A percentile compares a stretch with the other conserved stretches of the same genome.
These are phyloP conservation scores for fission yeast (Schizosaccharomyces pombe) DNA, from an alignment of 805 yeast species.

Conservation along the genomic window DNA sequence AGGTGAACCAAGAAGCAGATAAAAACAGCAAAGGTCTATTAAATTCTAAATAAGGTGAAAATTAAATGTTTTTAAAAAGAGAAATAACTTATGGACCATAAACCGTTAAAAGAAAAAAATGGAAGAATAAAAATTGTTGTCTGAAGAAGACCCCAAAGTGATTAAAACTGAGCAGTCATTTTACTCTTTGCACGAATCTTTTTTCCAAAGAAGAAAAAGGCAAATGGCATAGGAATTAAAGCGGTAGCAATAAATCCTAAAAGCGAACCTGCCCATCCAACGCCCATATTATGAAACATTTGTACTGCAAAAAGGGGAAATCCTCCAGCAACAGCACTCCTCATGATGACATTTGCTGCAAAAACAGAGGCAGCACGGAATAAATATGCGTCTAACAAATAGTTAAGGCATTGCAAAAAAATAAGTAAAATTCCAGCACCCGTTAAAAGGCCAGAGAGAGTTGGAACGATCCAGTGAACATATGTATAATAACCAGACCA, in stretches of 20 bases:
- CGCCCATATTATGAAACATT: conserved; percentile 43
- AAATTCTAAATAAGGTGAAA: too few relatives aligned
- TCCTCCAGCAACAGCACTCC: conserved; percentile 40
- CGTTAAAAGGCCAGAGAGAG: conserved; percentile 29
- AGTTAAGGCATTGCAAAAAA: conserved; percentile 45
- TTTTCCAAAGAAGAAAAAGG: conserved; percentile 19
- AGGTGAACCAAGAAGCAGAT: too few relatives aligned
- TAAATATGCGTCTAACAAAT: conserved; percentile 47
- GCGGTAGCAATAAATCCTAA: conserved; percentile 34
- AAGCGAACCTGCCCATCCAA: conserved; percentile 53
- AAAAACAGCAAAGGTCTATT: too few relatives aligned
- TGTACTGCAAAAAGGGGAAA: conserved; percentile 45
- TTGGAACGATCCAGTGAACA: conserved; percentile 42
- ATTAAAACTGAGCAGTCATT: background rate
- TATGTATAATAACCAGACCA: conserved; percentile 50
- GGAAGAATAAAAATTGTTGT: background rate
- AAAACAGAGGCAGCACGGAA: conserved; percentile 52
- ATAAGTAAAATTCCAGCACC: conserved; percentile 48
- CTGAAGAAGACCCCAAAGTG: background rate
- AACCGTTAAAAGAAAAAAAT: background rate
- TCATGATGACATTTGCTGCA: conserved; percentile 43
- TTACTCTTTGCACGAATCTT: background rate
- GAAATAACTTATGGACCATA: too few relatives aligned
- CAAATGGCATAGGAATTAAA: conserved; percentile 40
- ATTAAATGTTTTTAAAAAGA: too few relatives aligned